Base-by-base conservation (phyloP, 2,329 filamentous ascomycete species). In the Sordariomycetes sp. region DNA sequence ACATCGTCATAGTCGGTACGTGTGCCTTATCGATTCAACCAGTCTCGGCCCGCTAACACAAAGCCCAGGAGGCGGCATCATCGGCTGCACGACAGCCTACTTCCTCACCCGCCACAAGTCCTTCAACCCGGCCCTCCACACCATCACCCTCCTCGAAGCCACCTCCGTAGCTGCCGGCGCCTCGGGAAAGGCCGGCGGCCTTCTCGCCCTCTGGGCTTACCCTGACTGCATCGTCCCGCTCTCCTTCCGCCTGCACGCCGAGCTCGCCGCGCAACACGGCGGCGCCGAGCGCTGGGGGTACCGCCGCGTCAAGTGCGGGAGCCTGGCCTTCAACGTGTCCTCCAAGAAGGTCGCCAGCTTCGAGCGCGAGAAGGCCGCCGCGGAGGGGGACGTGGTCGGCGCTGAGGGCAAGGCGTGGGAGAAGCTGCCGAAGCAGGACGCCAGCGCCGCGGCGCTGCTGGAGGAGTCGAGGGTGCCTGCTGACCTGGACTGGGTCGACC, bases 141-240 rank as follows among this genome's bases (percentile, higher is more conserved):
- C 79, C 57, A 87, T 97, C 65, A 96, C 89, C 1, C 78, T 99
- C 34, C 79, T 97, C 58, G 94, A 99, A 76, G 91, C 94, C 0
- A 85, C 85, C 3, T 79, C 85, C 52, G 86, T 97, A 62, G 94
- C 94, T 7, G 84, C 90, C n/a, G 93, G 89, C 25, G 93, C 94
- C 43, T 96, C 91, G 10, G 94, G 94, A 48, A 97, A 97, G 74
- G 93, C 94, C 0, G 94, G 94, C 18, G 94, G 94, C 1, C 78
- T 99, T 4, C 79, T 99, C 24, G 94, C 87, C 1, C 77, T 92
- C 18, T 97, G 93, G 91, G 94, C 93, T 1, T 97, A 96, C 67
- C 94, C 94, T 0, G 78, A 77, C 59, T 87, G 82, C 65, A 83
- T 97, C 46, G 93, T 97, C 0, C 89, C 89, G 0, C 76, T 97